Evolutionary conservation across 305 asterid species (phyloP).

Genomic region (Solanum hybrid): DNA sequence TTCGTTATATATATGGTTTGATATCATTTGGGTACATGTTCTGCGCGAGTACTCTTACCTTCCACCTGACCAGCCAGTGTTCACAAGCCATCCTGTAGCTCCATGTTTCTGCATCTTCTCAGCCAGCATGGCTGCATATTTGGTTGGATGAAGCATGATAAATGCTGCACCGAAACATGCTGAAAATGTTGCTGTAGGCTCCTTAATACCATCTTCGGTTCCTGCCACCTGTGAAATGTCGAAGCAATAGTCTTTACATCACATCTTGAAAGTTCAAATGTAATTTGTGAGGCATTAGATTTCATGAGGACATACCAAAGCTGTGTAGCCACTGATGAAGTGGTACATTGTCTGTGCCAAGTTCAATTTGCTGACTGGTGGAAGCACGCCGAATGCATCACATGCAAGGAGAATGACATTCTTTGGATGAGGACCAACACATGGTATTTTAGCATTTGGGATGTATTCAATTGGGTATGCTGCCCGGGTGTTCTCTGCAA

Average conservation of each 20-base stretch:
- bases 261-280: background rate
- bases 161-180: constrained; percentile 99
- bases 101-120: constrained; percentile 87
- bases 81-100: constrained; percentile 92
- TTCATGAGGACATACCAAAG: constrained; percentile 41
- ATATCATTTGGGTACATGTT: background rate
- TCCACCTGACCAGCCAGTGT: constrained; percentile 98
- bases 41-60: constrained; percentile 31
- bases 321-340: constrained; percentile 96
- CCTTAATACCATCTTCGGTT: constrained; percentile 92
- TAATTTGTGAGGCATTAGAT: background rate
- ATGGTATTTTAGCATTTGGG: constrained; percentile 89
- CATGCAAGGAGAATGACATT: constrained; percentile 88
- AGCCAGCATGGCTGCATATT: constrained; percentile 83
- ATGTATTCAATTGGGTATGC: constrained; percentile 95
- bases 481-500: constrained; percentile 84
- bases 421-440: constrained; percentile 94
- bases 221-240: constrained; percentile 67
- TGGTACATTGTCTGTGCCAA: constrained; percentile 93
- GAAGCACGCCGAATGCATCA: constrained; percentile 96
- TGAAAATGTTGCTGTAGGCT: constrained; percentile 89
- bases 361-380: constrained; percentile 89
- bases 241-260: background rate
- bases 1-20: background rate
- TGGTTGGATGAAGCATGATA: constrained; percentile 94